Conservation (phyloP, 129 eudicot species). For the Helianthus tuberosus region DNA sequence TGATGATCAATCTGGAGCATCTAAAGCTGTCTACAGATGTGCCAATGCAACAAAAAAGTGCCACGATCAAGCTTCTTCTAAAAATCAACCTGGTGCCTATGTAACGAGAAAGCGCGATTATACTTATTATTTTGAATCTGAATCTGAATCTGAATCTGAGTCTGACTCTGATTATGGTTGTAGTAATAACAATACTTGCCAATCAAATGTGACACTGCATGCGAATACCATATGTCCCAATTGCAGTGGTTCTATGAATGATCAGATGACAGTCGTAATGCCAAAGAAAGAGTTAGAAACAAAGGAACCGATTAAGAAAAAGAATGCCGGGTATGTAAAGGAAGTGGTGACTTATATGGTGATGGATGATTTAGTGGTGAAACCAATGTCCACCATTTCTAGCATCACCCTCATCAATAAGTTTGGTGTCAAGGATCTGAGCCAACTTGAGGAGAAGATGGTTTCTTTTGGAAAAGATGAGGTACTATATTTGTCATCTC, state of each 20-base stretch:
- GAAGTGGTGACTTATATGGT: constrained; percentile 18
- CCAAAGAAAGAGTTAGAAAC: background rate
- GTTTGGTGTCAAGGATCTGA: constrained; percentile 4
- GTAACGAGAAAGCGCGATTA: too few species aligned
- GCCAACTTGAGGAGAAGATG: constrained; percentile 15
- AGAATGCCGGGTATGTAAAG: background rate
- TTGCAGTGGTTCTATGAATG: background rate
- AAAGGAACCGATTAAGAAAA: background rate
- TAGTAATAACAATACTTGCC: too few species aligned
- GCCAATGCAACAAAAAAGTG: background rate
- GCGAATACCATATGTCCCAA: background rate
- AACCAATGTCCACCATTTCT: constrained; percentile 19
- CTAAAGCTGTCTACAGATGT: constrained; percentile 5
- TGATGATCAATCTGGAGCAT: background rate
- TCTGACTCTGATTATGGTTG: too few species aligned
- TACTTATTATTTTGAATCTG: too few species aligned
- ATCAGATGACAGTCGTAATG: background rate
- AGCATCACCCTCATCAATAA: constrained; percentile 1
- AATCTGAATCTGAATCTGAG: too few species aligned
- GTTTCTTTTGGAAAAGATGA: constrained; percentile 5
- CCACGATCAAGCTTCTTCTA: too few species aligned
- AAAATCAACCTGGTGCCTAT: too few species aligned
- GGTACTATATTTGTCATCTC: background rate
- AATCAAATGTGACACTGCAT: background rate
- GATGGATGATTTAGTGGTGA: constrained; percentile 31